Evolutionary conservation across 225 moss, liverwort and hornwort genomes (phyloP).

Genomic region (Rhytidiadelphus loreus): DNA sequence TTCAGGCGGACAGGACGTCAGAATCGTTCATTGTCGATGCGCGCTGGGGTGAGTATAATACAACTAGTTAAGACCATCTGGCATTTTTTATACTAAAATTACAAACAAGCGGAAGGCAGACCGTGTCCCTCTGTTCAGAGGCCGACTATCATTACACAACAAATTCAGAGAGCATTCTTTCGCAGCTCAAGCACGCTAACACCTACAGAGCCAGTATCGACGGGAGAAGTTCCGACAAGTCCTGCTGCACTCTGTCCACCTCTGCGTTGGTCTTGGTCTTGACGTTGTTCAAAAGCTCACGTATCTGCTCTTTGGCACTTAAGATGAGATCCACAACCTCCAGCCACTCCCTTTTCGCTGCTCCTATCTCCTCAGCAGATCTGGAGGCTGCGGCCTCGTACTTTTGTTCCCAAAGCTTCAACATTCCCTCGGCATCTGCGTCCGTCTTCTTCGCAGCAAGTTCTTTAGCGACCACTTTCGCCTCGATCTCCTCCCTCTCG

Average conservation of each 20-base stretch:
- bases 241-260: constrained; percentile 15
- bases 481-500: constrained; percentile 62
- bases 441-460: constrained; percentile 38
- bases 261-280: constrained; percentile 20
- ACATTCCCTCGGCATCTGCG: constrained; percentile 44
- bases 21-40: neutral
- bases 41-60: neutral
- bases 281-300: constrained; percentile 28
- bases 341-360: constrained; percentile 27
- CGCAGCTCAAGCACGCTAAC: neutral
- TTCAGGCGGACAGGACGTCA: neutral
- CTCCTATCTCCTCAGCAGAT: constrained; percentile 42
- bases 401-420: constrained; percentile 40
- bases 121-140: neutral
- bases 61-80: neutral
- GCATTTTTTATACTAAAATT: constrained; percentile 5
- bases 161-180: neutral
- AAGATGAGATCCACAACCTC: constrained; percentile 55
- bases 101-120: neutral
- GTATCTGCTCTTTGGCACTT: constrained; percentile 46
- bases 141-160: neutral
- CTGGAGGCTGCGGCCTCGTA: constrained; percentile 21
- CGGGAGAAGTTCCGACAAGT: constrained; percentile 3
- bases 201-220: constrained; percentile 14
- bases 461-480: constrained; percentile 58